phyloP scores from a whole-genome alignment of 176 grass and related monocot genomes.

The Triticum urartu region DNA sequence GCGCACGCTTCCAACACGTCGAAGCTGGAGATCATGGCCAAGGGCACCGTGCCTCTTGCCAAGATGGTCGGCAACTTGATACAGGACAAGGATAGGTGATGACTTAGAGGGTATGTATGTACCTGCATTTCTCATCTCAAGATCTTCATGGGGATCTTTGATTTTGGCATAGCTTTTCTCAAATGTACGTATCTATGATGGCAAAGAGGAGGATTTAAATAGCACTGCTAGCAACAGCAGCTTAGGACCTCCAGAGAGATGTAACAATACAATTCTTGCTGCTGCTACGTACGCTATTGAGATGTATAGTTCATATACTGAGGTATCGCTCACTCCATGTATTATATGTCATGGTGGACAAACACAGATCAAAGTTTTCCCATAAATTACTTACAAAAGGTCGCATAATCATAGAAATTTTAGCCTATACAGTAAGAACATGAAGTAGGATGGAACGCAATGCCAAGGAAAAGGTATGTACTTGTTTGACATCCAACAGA shows the following conservation, averaged over 20 bases:
- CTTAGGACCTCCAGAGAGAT: slow-evolving; percentile 16
- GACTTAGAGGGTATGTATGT: slow-evolving; percentile 6
- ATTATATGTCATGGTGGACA: slow-evolving; percentile 26
- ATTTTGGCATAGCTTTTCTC: slow-evolving; percentile 36
- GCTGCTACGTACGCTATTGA: slow-evolving; percentile 1
- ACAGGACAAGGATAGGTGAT: slow-evolving; percentile 56
- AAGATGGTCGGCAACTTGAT: slow-evolving; percentile 97
- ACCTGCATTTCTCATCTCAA: slow-evolving; percentile 20
- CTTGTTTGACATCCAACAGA: slow-evolving; percentile 11
- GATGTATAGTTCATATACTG: slow-evolving; percentile 38
- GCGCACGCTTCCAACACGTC: slow-evolving; percentile 78
- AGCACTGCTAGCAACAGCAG: slow-evolving; percentile 19
- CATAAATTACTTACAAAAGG: not conserved
- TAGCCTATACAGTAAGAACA: not conserved
- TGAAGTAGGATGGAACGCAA: not conserved
- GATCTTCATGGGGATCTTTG: slow-evolving; percentile 39
- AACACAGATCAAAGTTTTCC: slow-evolving; percentile 18
- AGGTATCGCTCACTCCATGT: not conserved
- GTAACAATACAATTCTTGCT: slow-evolving; percentile 14
- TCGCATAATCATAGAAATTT: not conserved
- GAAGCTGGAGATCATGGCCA: slow-evolving; percentile 95
- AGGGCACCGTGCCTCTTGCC: slow-evolving; percentile 81
- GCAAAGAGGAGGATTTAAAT: slow-evolving; percentile 21
- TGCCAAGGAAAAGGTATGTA: not conserved
- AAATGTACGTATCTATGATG: slow-evolving; percentile 15